These are phyloP conservation scores for Artemisia tridentata DNA, from an alignment of 129 eudicot genomes.

Conservation along the genomic window DNA sequence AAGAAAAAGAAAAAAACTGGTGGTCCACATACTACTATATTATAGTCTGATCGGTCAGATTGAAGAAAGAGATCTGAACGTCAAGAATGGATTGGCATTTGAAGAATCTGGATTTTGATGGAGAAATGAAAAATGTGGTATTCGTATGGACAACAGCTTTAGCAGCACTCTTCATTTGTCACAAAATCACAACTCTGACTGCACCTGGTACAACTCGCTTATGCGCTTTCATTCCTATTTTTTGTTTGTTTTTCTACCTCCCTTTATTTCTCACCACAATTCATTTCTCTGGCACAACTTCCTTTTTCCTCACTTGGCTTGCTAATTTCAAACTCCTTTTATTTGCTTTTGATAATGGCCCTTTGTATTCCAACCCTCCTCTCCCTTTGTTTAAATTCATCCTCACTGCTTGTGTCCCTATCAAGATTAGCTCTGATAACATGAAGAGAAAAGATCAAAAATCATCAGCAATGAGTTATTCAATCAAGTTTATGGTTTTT, in stretches of 20 bases:
- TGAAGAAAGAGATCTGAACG: neutral
- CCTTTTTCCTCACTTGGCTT: conserved; percentile 60
- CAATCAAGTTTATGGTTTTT: conserved; percentile 19
- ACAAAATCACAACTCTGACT: conserved; percentile 18
- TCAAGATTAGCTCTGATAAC: conserved; percentile 25
- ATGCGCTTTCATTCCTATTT: conserved; percentile 17
- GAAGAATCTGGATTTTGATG: too few species aligned
- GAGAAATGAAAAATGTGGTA: conserved; percentile 14
- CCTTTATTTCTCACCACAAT: conserved; percentile 27
- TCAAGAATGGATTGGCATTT: conserved; percentile 1
- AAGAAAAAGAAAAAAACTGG: too few species aligned
- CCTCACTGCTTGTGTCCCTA: conserved; percentile 33
- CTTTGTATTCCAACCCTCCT: conserved; percentile 35
- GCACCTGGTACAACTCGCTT: conserved; percentile 21
- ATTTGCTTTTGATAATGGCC: conserved; percentile 45
- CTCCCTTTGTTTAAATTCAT: conserved; percentile 31
- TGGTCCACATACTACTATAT: too few species aligned
- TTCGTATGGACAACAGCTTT: conserved; percentile 23
- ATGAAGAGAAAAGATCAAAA: neutral
- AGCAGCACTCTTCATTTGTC: conserved; percentile 4
- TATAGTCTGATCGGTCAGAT: too few species aligned
- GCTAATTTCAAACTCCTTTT: conserved; percentile 48
- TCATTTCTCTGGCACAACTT: conserved; percentile 37
- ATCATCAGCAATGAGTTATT: conserved; percentile 9
- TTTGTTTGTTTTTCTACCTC: conserved; percentile 34